These are phyloP conservation scores for Clavispora carvajalis DNA, from an alignment of 805 yeast genomes.

Conservation along the genomic window DNA sequence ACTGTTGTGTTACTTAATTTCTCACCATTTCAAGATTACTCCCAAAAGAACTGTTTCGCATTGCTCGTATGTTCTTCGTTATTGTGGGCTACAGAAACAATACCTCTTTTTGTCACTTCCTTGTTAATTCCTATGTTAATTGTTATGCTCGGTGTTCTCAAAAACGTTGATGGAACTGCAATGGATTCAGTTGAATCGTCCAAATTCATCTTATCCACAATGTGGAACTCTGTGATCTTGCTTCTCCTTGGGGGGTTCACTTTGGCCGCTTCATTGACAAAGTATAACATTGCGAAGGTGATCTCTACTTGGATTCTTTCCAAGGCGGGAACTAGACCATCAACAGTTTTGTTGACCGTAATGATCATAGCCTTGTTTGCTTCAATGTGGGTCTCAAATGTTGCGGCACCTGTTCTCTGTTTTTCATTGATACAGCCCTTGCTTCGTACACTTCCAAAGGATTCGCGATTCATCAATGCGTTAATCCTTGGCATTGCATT, in stretches of 20 bases:
- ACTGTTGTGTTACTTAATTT: constrained; percentile 48
- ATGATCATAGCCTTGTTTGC: constrained; percentile 49
- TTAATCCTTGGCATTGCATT: constrained; percentile 44
- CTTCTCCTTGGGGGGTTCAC: constrained; percentile 51
- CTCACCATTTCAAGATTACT: constrained; percentile 58
- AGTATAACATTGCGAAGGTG: constrained; percentile 47
- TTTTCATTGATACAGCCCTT: constrained; percentile 47
- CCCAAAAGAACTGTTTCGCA: constrained; percentile 69
- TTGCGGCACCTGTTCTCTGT: constrained; percentile 52
- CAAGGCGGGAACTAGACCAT: constrained; percentile 48
- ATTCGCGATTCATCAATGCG: constrained; percentile 36
- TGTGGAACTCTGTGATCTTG: constrained; percentile 53
- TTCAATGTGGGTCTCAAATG: constrained; percentile 56
- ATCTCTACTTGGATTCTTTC: constrained; percentile 45
- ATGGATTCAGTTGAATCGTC: constrained; percentile 42
- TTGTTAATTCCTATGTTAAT: constrained; percentile 44
- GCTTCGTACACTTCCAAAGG: constrained; percentile 36
- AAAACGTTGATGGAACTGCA: constrained; percentile 41
- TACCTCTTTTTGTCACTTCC: constrained; percentile 46
- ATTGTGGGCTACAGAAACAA: constrained; percentile 49
- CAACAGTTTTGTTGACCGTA: constrained; percentile 42
- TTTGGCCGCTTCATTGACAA: constrained; percentile 50
- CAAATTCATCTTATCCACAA: constrained; percentile 39
- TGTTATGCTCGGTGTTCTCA: constrained; percentile 45
- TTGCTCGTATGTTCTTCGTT: constrained; percentile 52